Conservation (phyloP, 176 grass and related monocot species). For the Triticum dicoccoides region DNA sequence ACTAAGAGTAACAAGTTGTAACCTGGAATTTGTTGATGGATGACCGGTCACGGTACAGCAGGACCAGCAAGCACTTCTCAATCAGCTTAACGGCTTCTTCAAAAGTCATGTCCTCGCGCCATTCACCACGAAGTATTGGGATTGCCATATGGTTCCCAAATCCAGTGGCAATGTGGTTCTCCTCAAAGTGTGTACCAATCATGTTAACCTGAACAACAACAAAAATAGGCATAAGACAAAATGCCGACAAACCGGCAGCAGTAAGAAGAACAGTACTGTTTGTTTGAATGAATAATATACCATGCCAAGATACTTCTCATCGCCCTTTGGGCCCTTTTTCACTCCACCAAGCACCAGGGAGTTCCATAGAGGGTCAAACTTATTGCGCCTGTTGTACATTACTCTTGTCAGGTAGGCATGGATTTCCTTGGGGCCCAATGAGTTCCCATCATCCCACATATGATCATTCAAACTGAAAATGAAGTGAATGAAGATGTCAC, state of each 20-base stretch:
- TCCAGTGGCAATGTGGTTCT: slow-evolving; percentile 94
- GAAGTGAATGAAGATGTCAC: neutral
- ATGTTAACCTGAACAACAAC: slow-evolving; percentile 67
- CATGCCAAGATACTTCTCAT: slow-evolving; percentile 95
- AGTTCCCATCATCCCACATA: slow-evolving; percentile 99
- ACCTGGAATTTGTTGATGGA: slow-evolving; percentile 99
- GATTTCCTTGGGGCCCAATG: slow-evolving; percentile 94
- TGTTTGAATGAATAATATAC: slow-evolving; percentile 34
- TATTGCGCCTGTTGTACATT: slow-evolving; percentile 96
- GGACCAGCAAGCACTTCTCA: slow-evolving; percentile 94
- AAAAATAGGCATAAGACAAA: slow-evolving; percentile 21
- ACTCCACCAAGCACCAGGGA: slow-evolving; percentile 92
- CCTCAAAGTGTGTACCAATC: slow-evolving; percentile 99
- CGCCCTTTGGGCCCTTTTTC: slow-evolving; percentile 80
- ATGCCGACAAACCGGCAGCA: slow-evolving; percentile 5
- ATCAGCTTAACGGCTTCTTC: slow-evolving; percentile 97
- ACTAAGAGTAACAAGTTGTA: neutral
- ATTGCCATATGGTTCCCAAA: slow-evolving; percentile 97
- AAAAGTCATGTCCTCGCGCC: slow-evolving; percentile 90
- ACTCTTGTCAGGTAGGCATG: slow-evolving; percentile 87
- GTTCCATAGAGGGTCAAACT: slow-evolving; percentile 98
- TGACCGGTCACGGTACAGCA: slow-evolving; percentile 96
- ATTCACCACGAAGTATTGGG: slow-evolving; percentile 91
- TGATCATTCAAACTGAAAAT: slow-evolving; percentile 77
- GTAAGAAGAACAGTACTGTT: neutral